Evolutionary conservation across 2,329 filamentous ascomycete genomes (phyloP).

Genomic region (Eutypa lata): DNA sequence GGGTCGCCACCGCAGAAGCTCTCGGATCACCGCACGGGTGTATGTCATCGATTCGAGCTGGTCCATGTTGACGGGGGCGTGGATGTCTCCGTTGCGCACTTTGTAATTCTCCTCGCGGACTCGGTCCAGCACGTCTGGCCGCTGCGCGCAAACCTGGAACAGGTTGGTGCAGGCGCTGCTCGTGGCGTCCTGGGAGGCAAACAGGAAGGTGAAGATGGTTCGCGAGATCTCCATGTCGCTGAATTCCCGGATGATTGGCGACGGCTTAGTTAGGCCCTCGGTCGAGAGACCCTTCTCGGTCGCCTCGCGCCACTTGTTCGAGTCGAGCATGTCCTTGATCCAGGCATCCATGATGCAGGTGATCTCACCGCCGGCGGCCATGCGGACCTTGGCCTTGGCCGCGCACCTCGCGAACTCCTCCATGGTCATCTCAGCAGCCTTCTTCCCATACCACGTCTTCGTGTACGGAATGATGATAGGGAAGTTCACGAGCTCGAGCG

Average conservation of each 20-base stretch:
- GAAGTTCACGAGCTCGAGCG: slow-evolving; percentile 96
- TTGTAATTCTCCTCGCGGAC: slow-evolving; percentile 87
- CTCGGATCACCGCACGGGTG: slow-evolving; percentile 87
- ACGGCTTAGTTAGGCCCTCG: slow-evolving; percentile 74
- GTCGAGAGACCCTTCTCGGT: slow-evolving; percentile 68
- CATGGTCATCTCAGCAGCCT: slow-evolving; percentile 88
- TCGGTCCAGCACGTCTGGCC: slow-evolving; percentile 86
- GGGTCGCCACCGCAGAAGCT: slow-evolving; percentile 88
- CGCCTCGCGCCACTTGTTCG: slow-evolving; percentile 75
- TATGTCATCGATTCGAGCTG: slow-evolving; percentile 85
- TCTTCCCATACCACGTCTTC: slow-evolving; percentile 96
- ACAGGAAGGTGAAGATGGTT: slow-evolving; percentile 94
- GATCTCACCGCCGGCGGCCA: slow-evolving; percentile 81
- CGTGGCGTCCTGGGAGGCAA: slow-evolving; percentile 95
- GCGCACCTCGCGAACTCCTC: slow-evolving; percentile 87
- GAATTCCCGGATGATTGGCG: slow-evolving; percentile 80
- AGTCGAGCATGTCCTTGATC: slow-evolving; percentile 85
- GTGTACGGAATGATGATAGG: slow-evolving; percentile 94
- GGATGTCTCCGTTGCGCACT: slow-evolving; percentile 70
- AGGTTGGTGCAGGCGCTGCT: slow-evolving; percentile 92
- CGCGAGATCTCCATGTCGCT: slow-evolving; percentile 87
- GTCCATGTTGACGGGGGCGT: slow-evolving; percentile 73
- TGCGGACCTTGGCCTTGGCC: slow-evolving; percentile 87
- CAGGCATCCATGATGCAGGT: slow-evolving; percentile 95
- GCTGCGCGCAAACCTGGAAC: slow-evolving; percentile 90